phyloP scores from a whole-genome alignment of 2,329 filamentous ascomycete genomes.

The Escovopsis sp. region DNA sequence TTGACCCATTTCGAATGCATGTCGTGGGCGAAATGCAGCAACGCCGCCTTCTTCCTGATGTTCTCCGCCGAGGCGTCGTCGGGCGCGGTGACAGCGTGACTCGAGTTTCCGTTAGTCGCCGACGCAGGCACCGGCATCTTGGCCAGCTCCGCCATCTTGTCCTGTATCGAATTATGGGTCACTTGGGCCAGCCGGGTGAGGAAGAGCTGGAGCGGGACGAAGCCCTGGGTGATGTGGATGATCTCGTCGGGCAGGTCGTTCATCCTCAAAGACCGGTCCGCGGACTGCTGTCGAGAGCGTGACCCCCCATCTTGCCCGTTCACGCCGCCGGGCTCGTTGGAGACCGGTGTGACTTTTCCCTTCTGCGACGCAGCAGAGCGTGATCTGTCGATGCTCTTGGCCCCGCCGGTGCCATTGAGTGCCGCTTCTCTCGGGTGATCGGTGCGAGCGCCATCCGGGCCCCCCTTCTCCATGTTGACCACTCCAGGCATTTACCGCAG shows the following conservation, averaged over 20 bases:
- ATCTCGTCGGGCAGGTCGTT: conserved; percentile 48
- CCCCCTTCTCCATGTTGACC: conserved; percentile 41
- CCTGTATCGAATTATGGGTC: conserved; percentile 63
- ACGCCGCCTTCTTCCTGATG: conserved; percentile 55
- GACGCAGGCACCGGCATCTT: conserved; percentile 44
- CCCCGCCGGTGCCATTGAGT: conserved; percentile 30
- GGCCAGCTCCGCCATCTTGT: conserved; percentile 55
- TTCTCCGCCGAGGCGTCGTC: conserved; percentile 52
- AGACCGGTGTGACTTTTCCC: conserved; percentile 12
- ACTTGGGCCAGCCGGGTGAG: conserved; percentile 69
- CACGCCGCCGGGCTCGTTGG: conserved; percentile 7
- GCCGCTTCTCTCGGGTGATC: conserved; percentile 38
- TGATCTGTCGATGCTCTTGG: conserved; percentile 10
- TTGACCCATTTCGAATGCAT: conserved; percentile 86
- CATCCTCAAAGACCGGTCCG: conserved; percentile 25
- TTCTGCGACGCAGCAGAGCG: conserved; percentile 17
- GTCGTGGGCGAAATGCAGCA: conserved; percentile 66
- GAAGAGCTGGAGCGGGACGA: conserved; percentile 60
- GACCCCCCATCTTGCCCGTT: conserved; percentile 14
- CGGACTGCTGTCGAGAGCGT: conserved; percentile 8
- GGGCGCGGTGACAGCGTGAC: conserved; percentile 15
- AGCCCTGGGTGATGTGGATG: conserved; percentile 58
- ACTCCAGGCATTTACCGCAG: conserved; percentile 32
- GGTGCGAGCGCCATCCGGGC: conserved; percentile 36
- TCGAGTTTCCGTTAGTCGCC: conserved; percentile 35